phyloP scores from a whole-genome alignment of 148 eudicot species.

The Oxyria digyna region DNA sequence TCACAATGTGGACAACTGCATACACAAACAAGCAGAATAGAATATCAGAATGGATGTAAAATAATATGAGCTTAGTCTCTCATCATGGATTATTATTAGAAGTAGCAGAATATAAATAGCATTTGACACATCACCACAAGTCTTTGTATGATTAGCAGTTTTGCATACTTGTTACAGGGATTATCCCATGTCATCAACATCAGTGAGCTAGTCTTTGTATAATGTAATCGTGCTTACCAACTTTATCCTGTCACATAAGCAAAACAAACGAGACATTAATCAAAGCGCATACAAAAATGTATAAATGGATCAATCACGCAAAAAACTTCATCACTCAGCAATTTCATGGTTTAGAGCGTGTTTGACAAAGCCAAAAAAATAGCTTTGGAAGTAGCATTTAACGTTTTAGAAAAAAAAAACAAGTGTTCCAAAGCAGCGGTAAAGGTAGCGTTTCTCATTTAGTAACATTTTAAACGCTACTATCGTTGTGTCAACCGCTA shows the following conservation, averaged over 20 bases:
- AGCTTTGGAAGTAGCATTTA: no score
- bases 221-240: constrained; percentile 50
- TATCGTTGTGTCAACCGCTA: no score
- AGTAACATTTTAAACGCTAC: no score
- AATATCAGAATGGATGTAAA: constrained; percentile 9
- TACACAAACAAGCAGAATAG: constrained; percentile 9
- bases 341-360: no score
- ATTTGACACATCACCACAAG: no score
- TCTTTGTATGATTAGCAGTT: neutral
- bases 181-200: constrained; percentile 16
- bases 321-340: no score
- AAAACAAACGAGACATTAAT: constrained; percentile 6
- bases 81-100: neutral
- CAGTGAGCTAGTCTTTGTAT: constrained; percentile 11
- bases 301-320: no score
- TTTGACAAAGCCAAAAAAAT: no score
- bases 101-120: neutral
- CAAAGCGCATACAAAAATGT: neutral
- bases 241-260: constrained; percentile 69
- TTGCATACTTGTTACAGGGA: constrained; percentile 17
- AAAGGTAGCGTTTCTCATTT: no score
- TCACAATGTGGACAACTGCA: constrained; percentile 89
- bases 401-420: no score
- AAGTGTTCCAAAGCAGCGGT: no score
- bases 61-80: neutral